Percentiles rank a stretch among this genome's conserved stretches.
phyloP scores from a whole-genome alignment of 768 basidiomycete genomes.

The Lactarius indigo region DNA sequence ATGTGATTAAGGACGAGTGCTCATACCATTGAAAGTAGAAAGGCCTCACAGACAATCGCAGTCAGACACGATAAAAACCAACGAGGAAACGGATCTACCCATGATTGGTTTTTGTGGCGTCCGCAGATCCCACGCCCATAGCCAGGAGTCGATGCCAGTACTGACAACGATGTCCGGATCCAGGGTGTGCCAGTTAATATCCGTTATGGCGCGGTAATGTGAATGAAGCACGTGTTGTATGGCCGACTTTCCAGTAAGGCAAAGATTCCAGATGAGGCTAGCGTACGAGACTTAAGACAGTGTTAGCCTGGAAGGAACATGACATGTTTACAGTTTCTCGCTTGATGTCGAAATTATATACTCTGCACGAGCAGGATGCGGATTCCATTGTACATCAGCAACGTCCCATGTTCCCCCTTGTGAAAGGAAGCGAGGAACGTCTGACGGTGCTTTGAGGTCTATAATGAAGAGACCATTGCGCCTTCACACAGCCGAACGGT shows the following conservation, averaged over 20 bases:
- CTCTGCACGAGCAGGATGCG: constrained; percentile 68
- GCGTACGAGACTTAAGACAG: constrained; percentile 7
- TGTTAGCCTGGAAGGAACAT: neutral
- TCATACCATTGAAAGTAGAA: constrained; percentile 53
- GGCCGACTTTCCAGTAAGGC: constrained; percentile 65
- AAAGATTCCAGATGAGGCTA: constrained; percentile 94
- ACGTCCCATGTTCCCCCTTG: constrained; percentile 98
- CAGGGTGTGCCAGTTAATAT: constrained; percentile 94
- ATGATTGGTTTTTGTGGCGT: constrained; percentile 56
- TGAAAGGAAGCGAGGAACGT: constrained; percentile 89
- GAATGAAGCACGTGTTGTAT: constrained; percentile 84
- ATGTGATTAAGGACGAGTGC: neutral
- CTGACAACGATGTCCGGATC: constrained; percentile 86
- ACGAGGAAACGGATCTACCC: constrained; percentile 36
- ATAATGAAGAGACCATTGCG: constrained; percentile 93
- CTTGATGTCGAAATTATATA: constrained; percentile 87
- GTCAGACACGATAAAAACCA: neutral
- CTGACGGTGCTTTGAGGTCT: constrained; percentile 82
- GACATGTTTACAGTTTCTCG: constrained; percentile 67
- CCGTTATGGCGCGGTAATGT: constrained; percentile 94
- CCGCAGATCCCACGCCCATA: constrained; percentile 91
- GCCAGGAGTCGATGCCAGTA: constrained; percentile 89
- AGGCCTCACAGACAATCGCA: constrained; percentile 38
- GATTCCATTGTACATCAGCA: constrained; percentile 91
- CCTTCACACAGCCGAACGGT: constrained; percentile 32